Evolutionary conservation across 1,284 basidiomycete genomes (phyloP).

Genomic region (Boletellus deceptivus): DNA sequence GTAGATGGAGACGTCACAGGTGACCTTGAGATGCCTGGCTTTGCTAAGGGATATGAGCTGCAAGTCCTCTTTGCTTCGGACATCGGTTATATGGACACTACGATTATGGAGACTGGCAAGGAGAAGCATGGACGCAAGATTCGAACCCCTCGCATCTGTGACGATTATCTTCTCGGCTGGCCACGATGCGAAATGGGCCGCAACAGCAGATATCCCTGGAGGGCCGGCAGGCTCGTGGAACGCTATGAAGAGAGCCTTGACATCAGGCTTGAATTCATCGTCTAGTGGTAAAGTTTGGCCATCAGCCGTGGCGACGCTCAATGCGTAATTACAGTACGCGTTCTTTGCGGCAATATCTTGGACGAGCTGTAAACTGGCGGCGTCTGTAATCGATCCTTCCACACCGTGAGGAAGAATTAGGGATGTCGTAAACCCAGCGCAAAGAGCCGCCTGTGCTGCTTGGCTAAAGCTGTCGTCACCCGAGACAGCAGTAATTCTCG

Average conservation of each 20-base stretch:
- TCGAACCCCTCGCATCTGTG: slow-evolving; percentile 89
- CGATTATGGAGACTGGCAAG: slow-evolving; percentile 91
- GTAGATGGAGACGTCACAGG: slow-evolving; percentile 94
- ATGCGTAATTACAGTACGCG: slow-evolving; percentile 84
- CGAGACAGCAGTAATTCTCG: slow-evolving; percentile 57
- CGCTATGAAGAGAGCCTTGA: slow-evolving; percentile 84
- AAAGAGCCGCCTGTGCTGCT: slow-evolving; percentile 78
- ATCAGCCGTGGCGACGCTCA: slow-evolving; percentile 75
- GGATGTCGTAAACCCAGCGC: slow-evolving; percentile 84
- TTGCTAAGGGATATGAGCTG: slow-evolving; percentile 93
- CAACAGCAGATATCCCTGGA: slow-evolving; percentile 62
- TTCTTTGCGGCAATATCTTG: slow-evolving; percentile 60
- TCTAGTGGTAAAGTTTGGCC: slow-evolving; percentile 66
- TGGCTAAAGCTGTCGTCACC: slow-evolving; percentile 65
- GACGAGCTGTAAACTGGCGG: slow-evolving; percentile 65
- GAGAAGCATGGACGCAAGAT: slow-evolving; percentile 91
- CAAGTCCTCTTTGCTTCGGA: slow-evolving; percentile 86
- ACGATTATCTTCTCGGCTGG: slow-evolving; percentile 89
- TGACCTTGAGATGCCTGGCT: slow-evolving; percentile 90
- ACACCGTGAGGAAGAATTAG: slow-evolving; percentile 76
- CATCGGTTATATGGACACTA: slow-evolving; percentile 92
- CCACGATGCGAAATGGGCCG: slow-evolving; percentile 90
- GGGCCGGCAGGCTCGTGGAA: slow-evolving; percentile 55
- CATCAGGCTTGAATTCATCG: slow-evolving; percentile 75
- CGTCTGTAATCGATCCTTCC: slow-evolving; percentile 64